Percentiles rank a stretch among this genome's conserved stretches.
Conservation (phyloP, 768 basidiomycete species). For the Rhodotorula graminis region DNA sequence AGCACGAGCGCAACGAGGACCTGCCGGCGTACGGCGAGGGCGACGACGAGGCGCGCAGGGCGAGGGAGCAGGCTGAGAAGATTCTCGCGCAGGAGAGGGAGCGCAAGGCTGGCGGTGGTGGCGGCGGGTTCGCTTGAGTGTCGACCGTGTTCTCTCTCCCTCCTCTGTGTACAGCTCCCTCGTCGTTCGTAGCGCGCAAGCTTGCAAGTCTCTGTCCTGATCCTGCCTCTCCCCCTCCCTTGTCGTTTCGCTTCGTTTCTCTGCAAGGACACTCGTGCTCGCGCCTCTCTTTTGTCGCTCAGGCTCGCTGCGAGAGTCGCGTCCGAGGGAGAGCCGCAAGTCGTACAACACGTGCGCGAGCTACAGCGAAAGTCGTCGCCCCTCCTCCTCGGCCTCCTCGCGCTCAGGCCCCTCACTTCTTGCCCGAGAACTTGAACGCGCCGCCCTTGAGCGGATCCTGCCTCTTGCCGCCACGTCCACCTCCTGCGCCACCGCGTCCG, state of each 20-base stretch:
- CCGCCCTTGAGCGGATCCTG: conserved; percentile 38
- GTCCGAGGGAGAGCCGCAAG: too few relatives aligned
- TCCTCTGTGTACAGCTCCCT: too few relatives aligned
- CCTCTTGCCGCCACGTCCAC: conserved; percentile 19
- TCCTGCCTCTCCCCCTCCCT: too few relatives aligned
- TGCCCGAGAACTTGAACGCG: conserved; percentile 28
- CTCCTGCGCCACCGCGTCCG: neutral
- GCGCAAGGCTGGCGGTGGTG: conserved; percentile 1
- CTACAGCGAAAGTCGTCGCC: too few relatives aligned
- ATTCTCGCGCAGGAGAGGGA: conserved; percentile 32
- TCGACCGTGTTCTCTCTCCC: too few relatives aligned
- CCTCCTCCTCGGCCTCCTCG: neutral
- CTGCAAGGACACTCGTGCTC: too few relatives aligned
- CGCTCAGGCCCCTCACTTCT: conserved; percentile 5
- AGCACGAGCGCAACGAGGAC: neutral
- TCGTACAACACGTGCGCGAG: neutral
- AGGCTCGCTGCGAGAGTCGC: too few relatives aligned
- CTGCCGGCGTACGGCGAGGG: conserved; percentile 28
- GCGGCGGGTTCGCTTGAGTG: neutral
- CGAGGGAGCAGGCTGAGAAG: conserved; percentile 17
- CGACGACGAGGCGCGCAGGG: conserved; percentile 12
- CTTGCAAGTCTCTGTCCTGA: too few relatives aligned
- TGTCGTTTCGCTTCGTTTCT: too few relatives aligned
- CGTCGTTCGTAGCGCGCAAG: too few relatives aligned
- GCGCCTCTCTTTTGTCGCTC: too few relatives aligned